Percentiles rank a stretch among this genome's conserved stretches.
These are phyloP conservation scores for Botrytis fragariae DNA, from an alignment of 2,329 filamentous ascomycete genomes.

Conservation along the genomic window DNA sequence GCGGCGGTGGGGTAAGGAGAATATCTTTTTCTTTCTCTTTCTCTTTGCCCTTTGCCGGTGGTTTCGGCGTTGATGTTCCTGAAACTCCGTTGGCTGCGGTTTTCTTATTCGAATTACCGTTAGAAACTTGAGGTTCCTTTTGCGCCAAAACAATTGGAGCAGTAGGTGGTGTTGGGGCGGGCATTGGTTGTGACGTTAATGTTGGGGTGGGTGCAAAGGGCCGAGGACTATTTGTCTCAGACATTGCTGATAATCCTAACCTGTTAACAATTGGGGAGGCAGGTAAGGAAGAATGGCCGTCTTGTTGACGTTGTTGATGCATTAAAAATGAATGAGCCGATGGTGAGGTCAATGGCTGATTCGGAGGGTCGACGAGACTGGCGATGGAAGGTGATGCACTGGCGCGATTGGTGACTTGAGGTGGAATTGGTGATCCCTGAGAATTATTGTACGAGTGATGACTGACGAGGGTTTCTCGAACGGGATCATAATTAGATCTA, in stretches of 20 bases:
- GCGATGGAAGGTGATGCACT: conserved; percentile 89
- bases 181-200: conserved; percentile 11
- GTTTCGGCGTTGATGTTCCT: conserved; percentile 50
- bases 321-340: conserved; percentile 39
- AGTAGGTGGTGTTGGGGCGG: conserved; percentile 7
- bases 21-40: conserved; percentile 26
- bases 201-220: conserved; percentile 11
- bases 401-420: conserved; percentile 60
- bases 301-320: conserved; percentile 33
- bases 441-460: conserved; percentile 45
- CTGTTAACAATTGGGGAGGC: conserved; percentile 36
- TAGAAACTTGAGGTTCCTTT: neutral
- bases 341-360: conserved; percentile 36
- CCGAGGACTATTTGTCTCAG: conserved; percentile 13
- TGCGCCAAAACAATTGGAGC: conserved; percentile 13
- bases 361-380: conserved; percentile 76
- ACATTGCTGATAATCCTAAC: conserved; percentile 28
- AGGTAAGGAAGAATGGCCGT: conserved; percentile 32
- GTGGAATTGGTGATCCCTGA: conserved; percentile 46
- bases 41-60: conserved; percentile 51
- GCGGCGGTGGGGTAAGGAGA: conserved; percentile 48
- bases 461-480: conserved; percentile 57
- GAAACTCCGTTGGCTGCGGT: conserved; percentile 47
- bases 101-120: conserved; percentile 35
- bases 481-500: conserved; percentile 66